Evolutionary conservation across 2,329 filamentous ascomycete species (phyloP).

Genomic region (Botrytis deweyae): DNA sequence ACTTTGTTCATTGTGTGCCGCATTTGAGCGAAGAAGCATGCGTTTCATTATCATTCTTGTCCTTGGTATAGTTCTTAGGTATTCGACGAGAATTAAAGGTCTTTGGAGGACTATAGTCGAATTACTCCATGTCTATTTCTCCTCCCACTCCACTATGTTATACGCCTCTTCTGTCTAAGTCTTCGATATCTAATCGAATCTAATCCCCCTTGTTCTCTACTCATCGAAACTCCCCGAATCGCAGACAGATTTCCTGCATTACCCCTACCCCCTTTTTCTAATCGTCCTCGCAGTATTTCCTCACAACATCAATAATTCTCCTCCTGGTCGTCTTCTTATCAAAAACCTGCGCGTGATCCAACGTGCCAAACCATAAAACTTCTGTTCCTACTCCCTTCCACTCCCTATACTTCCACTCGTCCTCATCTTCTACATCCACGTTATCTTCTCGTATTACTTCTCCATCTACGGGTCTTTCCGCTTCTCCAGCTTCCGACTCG

Average conservation of each 20-base stretch:
- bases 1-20: too few species aligned
- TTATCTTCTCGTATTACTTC: conserved; percentile 16
- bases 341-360: conserved; percentile 59
- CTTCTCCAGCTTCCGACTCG: neutral
- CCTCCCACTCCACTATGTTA: neutral
- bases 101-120: neutral
- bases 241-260: neutral
- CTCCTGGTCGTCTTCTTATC: conserved; percentile 40
- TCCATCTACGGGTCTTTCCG: neutral
- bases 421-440: conserved; percentile 27
- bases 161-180: neutral
- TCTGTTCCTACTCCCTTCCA: conserved; percentile 42
- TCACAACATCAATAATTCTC: conserved; percentile 39
- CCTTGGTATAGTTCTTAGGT: neutral
- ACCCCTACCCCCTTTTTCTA: neutral
- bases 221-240: neutral
- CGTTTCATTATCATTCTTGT: neutral
- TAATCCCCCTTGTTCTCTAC: neutral
- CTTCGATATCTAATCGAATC: neutral
- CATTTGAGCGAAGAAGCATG: too few species aligned
- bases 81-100: neutral
- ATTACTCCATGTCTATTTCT: neutral
- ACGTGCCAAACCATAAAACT: conserved; percentile 53
- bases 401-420: conserved; percentile 38
- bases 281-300: conserved; percentile 32